These are phyloP conservation scores for Solanum piurae DNA, from an alignment of 257 asterid genomes.

Conservation along the genomic window DNA sequence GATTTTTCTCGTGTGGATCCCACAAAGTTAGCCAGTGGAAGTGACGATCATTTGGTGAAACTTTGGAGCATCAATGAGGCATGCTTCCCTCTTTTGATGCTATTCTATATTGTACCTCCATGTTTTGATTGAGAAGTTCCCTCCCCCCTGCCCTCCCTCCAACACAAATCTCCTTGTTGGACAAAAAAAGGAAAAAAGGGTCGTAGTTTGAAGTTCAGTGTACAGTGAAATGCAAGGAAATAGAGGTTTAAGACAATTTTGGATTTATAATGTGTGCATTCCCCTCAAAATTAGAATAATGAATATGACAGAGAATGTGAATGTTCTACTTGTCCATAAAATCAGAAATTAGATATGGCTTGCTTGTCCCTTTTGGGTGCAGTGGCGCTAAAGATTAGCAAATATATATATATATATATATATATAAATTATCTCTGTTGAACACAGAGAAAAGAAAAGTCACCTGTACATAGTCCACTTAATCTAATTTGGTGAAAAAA, in stretches of 20 bases:
- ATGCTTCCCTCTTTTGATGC: constrained; percentile 15
- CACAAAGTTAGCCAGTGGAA: constrained; percentile 74
- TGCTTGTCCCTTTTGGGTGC: not conserved
- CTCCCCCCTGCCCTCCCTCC: not conserved
- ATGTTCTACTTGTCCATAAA: not conserved
- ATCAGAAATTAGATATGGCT: not conserved
- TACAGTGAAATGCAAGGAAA: not conserved
- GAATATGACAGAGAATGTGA: not conserved
- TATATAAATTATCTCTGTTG: not conserved
- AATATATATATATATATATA: not conserved
- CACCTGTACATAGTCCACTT: not conserved
- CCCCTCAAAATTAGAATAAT: not conserved
- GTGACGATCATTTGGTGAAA: constrained; percentile 88
- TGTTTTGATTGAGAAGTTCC: not conserved
- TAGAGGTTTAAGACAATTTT: not conserved
- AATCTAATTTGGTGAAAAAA: not conserved
- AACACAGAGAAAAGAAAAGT: not conserved
- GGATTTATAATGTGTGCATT: not conserved
- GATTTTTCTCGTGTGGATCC: constrained; percentile 84
- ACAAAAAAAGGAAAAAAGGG: not conserved
- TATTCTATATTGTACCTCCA: not conserved
- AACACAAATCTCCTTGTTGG: not conserved
- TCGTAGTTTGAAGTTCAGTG: not conserved
- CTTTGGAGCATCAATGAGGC: constrained; percentile 89
- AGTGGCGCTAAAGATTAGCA: not conserved